A percentile compares a stretch with the other conserved stretches of the same genome.
Evolutionary conservation across 257 asterid genomes (phyloP).

Genomic region (Handroanthus guayacan): DNA sequence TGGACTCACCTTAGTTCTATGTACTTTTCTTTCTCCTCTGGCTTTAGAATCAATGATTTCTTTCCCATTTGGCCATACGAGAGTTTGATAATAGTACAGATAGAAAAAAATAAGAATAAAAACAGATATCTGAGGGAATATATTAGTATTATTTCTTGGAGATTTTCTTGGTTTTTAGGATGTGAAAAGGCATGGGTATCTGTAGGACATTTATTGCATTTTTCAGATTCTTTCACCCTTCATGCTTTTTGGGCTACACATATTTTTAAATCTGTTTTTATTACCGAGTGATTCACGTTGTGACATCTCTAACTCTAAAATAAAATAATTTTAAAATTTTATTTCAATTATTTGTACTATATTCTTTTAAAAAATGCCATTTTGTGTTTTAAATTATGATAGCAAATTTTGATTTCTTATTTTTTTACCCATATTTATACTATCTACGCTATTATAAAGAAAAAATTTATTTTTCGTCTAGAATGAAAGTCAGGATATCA

Average conservation of each 20-base stretch:
- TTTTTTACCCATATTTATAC: too few species aligned
- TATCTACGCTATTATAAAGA: too few species aligned
- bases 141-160: conserved; percentile 35
- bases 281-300: background rate
- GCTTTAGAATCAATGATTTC: conserved; percentile 52
- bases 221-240: conserved; percentile 69
- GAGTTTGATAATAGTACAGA: conserved; percentile 47
- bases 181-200: conserved; percentile 51
- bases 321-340: background rate
- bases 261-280: conserved; percentile 6
- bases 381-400: too few species aligned
- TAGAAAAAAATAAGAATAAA: background rate
- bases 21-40: conserved; percentile 38
- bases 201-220: conserved; percentile 49
- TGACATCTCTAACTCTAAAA: conserved; percentile 21
- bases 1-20: conserved; percentile 49
- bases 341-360: too few species aligned
- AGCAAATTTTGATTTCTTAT: too few species aligned
- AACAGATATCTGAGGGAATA: conserved; percentile 27
- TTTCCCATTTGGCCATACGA: conserved; percentile 49
- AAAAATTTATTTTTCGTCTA: too few species aligned
- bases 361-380: too few species aligned
- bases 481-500: too few species aligned
- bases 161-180: conserved; percentile 59
- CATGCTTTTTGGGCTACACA: conserved; percentile 43